Conservation (phyloP, 2,329 filamentous ascomycete species). For the Passalora sequoiae region DNA sequence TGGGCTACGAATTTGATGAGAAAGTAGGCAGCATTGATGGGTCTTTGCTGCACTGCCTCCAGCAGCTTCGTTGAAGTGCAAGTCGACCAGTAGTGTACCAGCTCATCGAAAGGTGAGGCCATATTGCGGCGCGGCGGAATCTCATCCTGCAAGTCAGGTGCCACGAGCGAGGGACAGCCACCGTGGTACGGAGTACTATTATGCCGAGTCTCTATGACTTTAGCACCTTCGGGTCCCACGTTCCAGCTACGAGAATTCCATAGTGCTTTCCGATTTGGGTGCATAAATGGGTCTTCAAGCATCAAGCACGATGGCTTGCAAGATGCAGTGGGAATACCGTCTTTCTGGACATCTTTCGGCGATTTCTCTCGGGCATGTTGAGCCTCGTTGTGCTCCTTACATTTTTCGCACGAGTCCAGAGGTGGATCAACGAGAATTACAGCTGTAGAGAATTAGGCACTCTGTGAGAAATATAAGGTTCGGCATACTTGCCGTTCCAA, state of each 20-base stretch:
- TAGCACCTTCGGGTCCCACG: neutral
- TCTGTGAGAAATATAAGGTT: neutral
- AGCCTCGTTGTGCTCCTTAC: constrained; percentile 3
- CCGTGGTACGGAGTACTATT: constrained; percentile 13
- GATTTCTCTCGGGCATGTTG: neutral
- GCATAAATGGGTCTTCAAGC: constrained; percentile 11
- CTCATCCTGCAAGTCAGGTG: constrained; percentile 2
- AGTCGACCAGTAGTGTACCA: constrained; percentile 16
- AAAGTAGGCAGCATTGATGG: constrained; percentile 16
- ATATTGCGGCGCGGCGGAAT: constrained; percentile 1
- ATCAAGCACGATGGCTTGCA: constrained; percentile 11
- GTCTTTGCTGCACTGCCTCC: neutral
- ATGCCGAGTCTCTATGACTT: constrained; percentile 9
- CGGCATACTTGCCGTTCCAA: constrained; percentile 10
- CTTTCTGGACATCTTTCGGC: neutral
- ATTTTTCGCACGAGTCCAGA: constrained; percentile 13
- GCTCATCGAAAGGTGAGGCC: constrained; percentile 15
- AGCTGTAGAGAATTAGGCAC: constrained; percentile 7
- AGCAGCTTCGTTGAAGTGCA: constrained; percentile 5
- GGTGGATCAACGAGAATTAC: constrained; percentile 18
- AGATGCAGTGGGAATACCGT: neutral
- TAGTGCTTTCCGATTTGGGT: constrained; percentile 8
- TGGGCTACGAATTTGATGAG: constrained; percentile 17
- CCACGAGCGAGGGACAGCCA: constrained; percentile 10
- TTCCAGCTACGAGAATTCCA: constrained; percentile 12